A percentile compares a stretch with the other conserved stretches of the same genome.
phyloP scores from a whole-genome alignment of 352 stramenopile genomes.

The Phytopythium helicoides region DNA sequence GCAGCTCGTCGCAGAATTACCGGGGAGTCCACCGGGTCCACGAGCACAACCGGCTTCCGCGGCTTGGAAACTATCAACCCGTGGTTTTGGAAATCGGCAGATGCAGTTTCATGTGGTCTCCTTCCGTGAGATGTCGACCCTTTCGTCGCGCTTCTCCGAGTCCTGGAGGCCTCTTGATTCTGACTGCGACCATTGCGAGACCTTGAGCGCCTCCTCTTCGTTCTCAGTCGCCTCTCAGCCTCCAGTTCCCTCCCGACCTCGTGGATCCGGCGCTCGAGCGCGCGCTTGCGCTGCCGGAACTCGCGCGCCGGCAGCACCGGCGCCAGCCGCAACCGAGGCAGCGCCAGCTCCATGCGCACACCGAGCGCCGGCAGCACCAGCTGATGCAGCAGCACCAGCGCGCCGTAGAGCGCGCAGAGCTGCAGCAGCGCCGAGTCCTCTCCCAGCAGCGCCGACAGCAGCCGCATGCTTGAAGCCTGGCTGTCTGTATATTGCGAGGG shows the following conservation, averaged over 20 bases:
- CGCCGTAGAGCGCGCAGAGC: not conserved
- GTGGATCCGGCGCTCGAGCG: not conserved
- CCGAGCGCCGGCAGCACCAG: not conserved
- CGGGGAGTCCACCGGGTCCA: not conserved
- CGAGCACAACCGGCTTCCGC: constrained; percentile 3
- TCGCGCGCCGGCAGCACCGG: constrained; percentile 1
- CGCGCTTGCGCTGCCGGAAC: constrained; percentile 5
- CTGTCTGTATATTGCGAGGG: no score
- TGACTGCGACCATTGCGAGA: no score
- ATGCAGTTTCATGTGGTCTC: no score
- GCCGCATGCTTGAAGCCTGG: no score
- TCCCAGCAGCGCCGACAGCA: no score
- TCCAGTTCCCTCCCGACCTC: not conserved
- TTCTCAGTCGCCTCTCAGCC: not conserved
- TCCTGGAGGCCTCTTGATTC: not conserved
- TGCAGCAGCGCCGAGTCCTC: constrained; percentile 2
- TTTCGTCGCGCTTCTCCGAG: not conserved
- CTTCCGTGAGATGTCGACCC: not conserved
- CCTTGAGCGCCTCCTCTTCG: not conserved
- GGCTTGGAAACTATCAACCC: not conserved
- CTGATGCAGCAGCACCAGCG: not conserved
- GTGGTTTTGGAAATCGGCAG: no score
- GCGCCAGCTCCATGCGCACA: not conserved
- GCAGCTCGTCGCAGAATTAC: not conserved
- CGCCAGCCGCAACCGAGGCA: not conserved